These are phyloP conservation scores for Colletotrichum falcatum DNA, from an alignment of 2,329 filamentous ascomycete species.

Conservation along the genomic window DNA sequence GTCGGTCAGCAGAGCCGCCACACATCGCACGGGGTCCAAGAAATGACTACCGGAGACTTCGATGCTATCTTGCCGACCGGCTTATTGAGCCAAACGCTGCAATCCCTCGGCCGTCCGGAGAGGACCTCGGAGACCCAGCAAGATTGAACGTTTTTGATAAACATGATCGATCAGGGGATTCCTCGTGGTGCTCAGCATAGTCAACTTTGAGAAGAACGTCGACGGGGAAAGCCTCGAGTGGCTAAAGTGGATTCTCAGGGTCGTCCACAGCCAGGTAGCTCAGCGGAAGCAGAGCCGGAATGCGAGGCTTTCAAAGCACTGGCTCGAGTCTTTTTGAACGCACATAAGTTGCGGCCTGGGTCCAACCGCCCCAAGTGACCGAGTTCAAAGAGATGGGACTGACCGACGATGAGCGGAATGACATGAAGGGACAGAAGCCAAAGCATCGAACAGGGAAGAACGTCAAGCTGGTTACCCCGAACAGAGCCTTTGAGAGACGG, in stretches of 20 bases:
- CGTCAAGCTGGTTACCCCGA: no score
- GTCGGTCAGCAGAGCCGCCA: neutral
- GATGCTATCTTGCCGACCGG: neutral
- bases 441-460: neutral
- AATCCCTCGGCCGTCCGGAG: neutral
- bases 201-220: conserved; percentile 19
- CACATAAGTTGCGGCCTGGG: neutral
- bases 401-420: neutral
- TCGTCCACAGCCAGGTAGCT: neutral
- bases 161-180: conserved; percentile 3
- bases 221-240: neutral
- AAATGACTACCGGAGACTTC: conserved; percentile 5
- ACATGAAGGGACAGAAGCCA: neutral
- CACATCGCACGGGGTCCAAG: neutral
- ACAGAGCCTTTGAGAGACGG: neutral
- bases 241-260: conserved; percentile 19
- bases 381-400: no score
- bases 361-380: neutral
- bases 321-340: neutral
- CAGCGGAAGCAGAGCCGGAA: neutral
- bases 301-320: neutral
- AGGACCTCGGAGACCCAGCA: neutral
- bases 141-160: neutral
- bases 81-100: conserved; percentile 20
- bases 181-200: neutral